Base-by-base conservation (phyloP, 352 stramenopile genomes). In the Globisporangium parvum region DNA sequence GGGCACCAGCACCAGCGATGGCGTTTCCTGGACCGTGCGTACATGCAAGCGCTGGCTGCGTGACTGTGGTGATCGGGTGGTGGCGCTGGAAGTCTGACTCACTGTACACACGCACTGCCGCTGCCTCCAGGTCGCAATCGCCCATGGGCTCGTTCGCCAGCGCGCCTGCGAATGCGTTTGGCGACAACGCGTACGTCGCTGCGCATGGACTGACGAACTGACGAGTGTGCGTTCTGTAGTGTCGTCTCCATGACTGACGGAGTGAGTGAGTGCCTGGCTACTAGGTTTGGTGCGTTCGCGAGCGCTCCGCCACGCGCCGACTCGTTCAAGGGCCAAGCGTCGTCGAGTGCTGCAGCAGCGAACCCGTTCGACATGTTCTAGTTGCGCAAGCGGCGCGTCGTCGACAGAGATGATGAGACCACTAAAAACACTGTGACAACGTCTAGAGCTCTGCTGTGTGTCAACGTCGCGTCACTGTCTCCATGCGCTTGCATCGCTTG, bases 281-380 rank as follows among this genome's bases (percentile, higher is more conserved):
- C 12, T 28, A 77, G 69, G 6, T 73, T 77, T 55, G 66, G 60
- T 47, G 65, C 55, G 12, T 80, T 80, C 51, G 60, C 51, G 23
- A 53, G 71, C 54, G 67, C 75, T 20, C 62, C 71, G 15, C 51
- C 67, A 50, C 55, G 54, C 47, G 15, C 74, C 71, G 59, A 70
- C 24, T 69, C 67, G 8, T 42, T 69, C 17, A 67, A 69, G 23
- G 44, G 55, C 20, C n/a, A 58, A 10, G 37, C 67, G 9, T 52
- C 50, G 20, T 53, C 57, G 2, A 31, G 62, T 6, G 64, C 71
- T 18, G 64, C 71, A 42, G 57, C 80, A 28, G 72, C 80, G 37
- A 93, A 93, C 57, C 83, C 80, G 50, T 91, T 93, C 65, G 83
- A 93, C 62, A 80, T 93, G 76, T 90, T 93, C 66, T 93, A 62